Evolutionary conservation across 106 monocot genomes (phyloP), one percentile per base, ranked within the genome.

Genomic region (Acorus calamus): DNA sequence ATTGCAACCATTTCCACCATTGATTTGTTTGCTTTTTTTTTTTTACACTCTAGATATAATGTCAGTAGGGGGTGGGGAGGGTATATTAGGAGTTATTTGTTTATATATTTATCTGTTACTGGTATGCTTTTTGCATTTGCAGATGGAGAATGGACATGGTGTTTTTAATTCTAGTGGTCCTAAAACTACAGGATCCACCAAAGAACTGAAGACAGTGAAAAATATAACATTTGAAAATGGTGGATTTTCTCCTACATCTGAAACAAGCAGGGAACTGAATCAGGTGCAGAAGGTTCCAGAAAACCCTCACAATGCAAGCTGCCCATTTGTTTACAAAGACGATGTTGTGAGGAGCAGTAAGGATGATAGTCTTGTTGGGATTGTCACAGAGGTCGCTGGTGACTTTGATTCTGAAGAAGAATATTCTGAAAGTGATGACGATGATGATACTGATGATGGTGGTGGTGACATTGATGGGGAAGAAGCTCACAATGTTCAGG

Each of bases 341-440:
- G 94, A 94, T 75, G 84, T 94, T 68, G 94, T 94, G 49, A 72
- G 62, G 60, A 73, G 77, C 72, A 75, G 55, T 47, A 80, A 84
- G 62, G 42, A 60, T 67, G 72, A 81, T 61, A 73, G 75, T 54
- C 49, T 79, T 56, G 79, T 84, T 69, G 94, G 89, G n/a, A 57
- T 90, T 66, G 94, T 90, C 12, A 63, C 78, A 72, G 89, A 86
- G 69, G 84, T 84, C 48, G 82, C 94, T 44, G 94, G 94, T 47
- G 89, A 94, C 56, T 70, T 74, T 5, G 89, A 90, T 70, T 89
- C 94, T 3, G 89, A 86, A 7, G 78, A 60, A 52, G 52, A 63
- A 12, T 54, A 60, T 28, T 28, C 47, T 52, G 69, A 66, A 65
- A 56, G 12, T 58, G 60, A 53, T 58, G 58, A 46, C 72, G 56